Base-by-base conservation (phyloP, 371 early-diverging fungal species). In the Apophysomyces variabilis region DNA sequence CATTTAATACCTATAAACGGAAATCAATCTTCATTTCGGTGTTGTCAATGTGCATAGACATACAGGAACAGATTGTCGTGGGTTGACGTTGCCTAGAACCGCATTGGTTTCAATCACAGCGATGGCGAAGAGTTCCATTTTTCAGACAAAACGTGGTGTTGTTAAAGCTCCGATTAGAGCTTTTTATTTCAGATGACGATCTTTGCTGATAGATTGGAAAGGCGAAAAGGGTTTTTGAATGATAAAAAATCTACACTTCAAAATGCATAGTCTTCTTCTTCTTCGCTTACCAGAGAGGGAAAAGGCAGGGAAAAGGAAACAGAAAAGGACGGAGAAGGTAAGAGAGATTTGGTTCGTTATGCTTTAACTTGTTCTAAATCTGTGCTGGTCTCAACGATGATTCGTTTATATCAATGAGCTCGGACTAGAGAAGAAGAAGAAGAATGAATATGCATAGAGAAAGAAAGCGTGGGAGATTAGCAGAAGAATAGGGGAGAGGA, bases 1-100 rank as follows among this genome's bases (percentile, higher is more conserved):
- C 84, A 64, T 75, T 84, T 59, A 85, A 83, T 7, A 82, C 78
- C 82, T 84, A 59, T 44, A 56, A 45, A 38, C 37, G 16, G 21
- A 59, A 61, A 58, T 54, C 7, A 56, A 44, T 35, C 11, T 12
- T 18, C 45, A 38, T 60, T 47, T 38, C 4, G 44, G 11, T 6
- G 11, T 18, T 41, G 32, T 3, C n/a, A 18, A 54, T 50, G 14
- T 54, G 38, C 26, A 12, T 39, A 32, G 12, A 45, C 60, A 9
- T 32, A 73, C 64, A 50, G 50, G 47, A 58, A 46, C 35, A 12
- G 47, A 39, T 16, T 36, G 18, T 37, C 58, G 58, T 38, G 61
- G 59, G 16, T 64, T 60, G 38, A 58, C 38, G 54, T 36, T 60
- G 65, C 59, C 68, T 46, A 67, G 64, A 26, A 62, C 59, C 47